A percentile compares a stretch with the other conserved stretches of the same genome.
phyloP scores from a whole-genome alignment of 2,329 filamentous ascomycete species.

The Alternaria burnsii region DNA sequence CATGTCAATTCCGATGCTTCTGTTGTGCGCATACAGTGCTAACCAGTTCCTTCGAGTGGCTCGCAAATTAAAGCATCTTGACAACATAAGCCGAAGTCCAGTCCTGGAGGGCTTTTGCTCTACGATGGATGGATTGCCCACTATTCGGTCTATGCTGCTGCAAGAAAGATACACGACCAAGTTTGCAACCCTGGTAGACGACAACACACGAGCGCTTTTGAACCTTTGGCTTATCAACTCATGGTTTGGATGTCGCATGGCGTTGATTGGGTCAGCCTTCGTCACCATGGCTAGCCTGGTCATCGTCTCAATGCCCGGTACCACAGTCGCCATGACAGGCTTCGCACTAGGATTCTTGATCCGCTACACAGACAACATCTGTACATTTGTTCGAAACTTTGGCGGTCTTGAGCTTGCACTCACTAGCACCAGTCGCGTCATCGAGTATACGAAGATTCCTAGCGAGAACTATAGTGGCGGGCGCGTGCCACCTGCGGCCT shows the following conservation, averaged over 20 bases:
- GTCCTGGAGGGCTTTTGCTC: not conserved
- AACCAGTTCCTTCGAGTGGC: not conserved
- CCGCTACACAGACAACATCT: not conserved
- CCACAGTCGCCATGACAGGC: not conserved
- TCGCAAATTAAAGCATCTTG: not conserved
- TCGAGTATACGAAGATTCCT: not conserved
- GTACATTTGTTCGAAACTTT: not conserved
- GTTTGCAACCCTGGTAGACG: not conserved
- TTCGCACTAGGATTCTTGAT: not conserved
- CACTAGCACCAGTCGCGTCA: not conserved
- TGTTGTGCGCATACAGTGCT: not conserved
- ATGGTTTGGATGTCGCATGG: not conserved
- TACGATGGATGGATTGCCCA: not conserved
- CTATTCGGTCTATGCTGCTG: not conserved
- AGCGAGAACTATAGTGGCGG: not conserved
- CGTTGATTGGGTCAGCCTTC: not conserved
- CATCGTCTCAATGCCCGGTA: not conserved
- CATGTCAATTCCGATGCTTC: not conserved
- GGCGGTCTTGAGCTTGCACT: not conserved
- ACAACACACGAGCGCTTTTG: not conserved
- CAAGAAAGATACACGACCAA: not conserved
- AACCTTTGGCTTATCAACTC: not conserved
- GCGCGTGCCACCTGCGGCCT: not conserved
- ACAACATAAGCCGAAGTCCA: not conserved
- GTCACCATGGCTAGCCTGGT: not conserved